These are phyloP conservation scores for Choricystis sp. DNA, from an alignment of 139 green algal genomes.

Conservation along the genomic window DNA sequence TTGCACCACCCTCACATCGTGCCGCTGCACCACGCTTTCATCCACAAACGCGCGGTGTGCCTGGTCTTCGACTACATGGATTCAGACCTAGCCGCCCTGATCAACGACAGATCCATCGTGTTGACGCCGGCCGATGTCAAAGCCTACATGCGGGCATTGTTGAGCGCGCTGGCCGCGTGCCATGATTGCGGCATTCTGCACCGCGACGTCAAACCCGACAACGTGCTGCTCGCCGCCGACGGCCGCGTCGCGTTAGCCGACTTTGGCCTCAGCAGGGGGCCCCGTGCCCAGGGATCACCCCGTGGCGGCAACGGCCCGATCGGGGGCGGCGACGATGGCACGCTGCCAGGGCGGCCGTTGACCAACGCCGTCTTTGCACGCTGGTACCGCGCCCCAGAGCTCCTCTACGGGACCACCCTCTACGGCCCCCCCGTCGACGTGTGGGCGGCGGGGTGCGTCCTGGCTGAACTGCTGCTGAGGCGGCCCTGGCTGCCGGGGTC, in stretches of 20 bases:
- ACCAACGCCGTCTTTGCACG: constrained; percentile 65
- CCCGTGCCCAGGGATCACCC: background rate
- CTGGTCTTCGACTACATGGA: constrained; percentile 67
- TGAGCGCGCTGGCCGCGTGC: constrained; percentile 50
- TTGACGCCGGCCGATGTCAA: constrained; percentile 65
- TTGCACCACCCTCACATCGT: constrained; percentile 58
- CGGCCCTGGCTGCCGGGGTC: constrained; percentile 62
- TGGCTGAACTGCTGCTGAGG: constrained; percentile 63
- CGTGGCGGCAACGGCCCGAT: background rate
- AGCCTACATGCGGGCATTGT: constrained; percentile 62
- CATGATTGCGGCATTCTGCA: constrained; percentile 47
- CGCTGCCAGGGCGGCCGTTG: background rate
- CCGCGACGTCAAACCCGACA: constrained; percentile 64
- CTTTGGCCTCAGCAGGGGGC: constrained; percentile 49
- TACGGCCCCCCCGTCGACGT: constrained; percentile 73
- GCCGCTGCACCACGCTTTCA: constrained; percentile 59
- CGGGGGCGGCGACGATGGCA: background rate
- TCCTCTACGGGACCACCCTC: constrained; percentile 60
- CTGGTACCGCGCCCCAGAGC: constrained; percentile 81
- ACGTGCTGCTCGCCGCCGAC: constrained; percentile 49
- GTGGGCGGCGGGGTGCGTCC: constrained; percentile 77
- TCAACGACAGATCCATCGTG: constrained; percentile 53
- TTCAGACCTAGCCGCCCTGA: constrained; percentile 64
- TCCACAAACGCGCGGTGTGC: constrained; percentile 31
- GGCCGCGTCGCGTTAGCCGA: constrained; percentile 71